A percentile compares a stretch with the other conserved stretches of the same genome.
Evolutionary conservation across 73 alveolate genomes (phyloP).

Genomic region (Chromera velia): DNA sequence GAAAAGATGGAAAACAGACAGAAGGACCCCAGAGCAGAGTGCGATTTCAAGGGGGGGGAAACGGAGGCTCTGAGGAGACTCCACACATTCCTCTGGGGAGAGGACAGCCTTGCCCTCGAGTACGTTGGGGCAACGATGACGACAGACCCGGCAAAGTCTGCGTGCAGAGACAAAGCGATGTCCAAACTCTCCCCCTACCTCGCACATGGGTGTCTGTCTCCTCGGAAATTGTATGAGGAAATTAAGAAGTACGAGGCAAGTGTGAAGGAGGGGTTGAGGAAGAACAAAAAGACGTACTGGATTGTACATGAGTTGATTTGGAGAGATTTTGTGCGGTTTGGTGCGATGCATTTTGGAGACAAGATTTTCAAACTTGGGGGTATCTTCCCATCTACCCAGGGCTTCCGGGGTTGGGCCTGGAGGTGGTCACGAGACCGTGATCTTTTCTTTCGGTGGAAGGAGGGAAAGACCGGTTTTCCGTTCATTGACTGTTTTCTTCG

Average conservation of each 20-base stretch:
- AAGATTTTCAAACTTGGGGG: slow-evolving; percentile 23
- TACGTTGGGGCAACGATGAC: slow-evolving; percentile 43
- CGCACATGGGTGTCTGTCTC: slow-evolving; percentile 40
- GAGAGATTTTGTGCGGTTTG: slow-evolving; percentile 21
- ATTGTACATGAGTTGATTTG: slow-evolving; percentile 24
- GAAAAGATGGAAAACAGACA: too few relatives aligned
- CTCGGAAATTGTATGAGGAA: slow-evolving; percentile 20
- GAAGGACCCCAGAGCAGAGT: too few relatives aligned
- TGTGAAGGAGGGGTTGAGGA: slow-evolving; percentile 18
- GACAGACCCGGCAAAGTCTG: slow-evolving; percentile 25
- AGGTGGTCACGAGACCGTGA: slow-evolving; percentile 15
- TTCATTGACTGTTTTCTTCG: slow-evolving; percentile 42
- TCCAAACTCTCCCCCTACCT: slow-evolving; percentile 32
- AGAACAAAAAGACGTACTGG: slow-evolving; percentile 30
- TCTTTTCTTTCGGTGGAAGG: slow-evolving; percentile 16
- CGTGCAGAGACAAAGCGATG: slow-evolving; percentile 35
- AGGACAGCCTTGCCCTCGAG: slow-evolving; percentile 30
- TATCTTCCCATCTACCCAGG: slow-evolving; percentile 8
- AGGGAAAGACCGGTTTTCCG: slow-evolving; percentile 33
- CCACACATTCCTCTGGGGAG: neutral
- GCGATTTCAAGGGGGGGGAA: too few relatives aligned
- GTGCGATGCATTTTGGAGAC: neutral
- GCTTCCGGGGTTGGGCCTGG: too few relatives aligned
- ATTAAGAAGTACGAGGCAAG: slow-evolving; percentile 18
- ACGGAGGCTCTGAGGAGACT: too few relatives aligned